These are phyloP conservation scores for Erodium maritimum DNA, from an alignment of 345 rosid species.

Conservation along the genomic window DNA sequence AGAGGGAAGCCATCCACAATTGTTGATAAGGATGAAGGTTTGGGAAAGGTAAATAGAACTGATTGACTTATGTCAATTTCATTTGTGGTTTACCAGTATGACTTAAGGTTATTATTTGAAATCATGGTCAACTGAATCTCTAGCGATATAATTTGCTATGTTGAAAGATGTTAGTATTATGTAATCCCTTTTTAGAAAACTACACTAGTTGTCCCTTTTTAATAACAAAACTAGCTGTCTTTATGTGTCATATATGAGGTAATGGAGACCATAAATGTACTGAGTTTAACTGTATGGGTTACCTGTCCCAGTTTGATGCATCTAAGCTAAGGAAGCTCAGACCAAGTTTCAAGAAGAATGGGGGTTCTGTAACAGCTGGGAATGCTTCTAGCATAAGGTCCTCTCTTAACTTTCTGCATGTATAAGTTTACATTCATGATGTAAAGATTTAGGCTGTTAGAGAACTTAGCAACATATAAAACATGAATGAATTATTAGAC, in stretches of 20 bases:
- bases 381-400: conserved; percentile 96
- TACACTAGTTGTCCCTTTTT: no score
- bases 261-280: neutral
- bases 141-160: neutral
- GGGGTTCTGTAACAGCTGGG: conserved; percentile 92
- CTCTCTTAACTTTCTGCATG: conserved; percentile 3
- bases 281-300: neutral
- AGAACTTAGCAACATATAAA: neutral
- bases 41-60: conserved; percentile 47
- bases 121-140: neutral
- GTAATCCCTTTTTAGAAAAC: neutral
- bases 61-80: neutral
- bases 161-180: neutral
- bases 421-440: neutral
- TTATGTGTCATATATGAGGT: neutral
- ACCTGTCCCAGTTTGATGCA: conserved; percentile 55
- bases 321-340: conserved; percentile 69
- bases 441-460: neutral
- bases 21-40: conserved; percentile 74
- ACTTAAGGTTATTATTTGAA: neutral
- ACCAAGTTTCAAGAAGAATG: conserved; percentile 76
- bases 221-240: neutral
- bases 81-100: neutral
- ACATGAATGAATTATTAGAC: neutral
- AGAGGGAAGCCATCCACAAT: conserved; percentile 56